Percentiles rank a stretch among this genome's conserved stretches.
These are phyloP conservation scores for Ceratocystis diversiconidia DNA, from an alignment of 2,329 filamentous ascomycete genomes.

Conservation along the genomic window DNA sequence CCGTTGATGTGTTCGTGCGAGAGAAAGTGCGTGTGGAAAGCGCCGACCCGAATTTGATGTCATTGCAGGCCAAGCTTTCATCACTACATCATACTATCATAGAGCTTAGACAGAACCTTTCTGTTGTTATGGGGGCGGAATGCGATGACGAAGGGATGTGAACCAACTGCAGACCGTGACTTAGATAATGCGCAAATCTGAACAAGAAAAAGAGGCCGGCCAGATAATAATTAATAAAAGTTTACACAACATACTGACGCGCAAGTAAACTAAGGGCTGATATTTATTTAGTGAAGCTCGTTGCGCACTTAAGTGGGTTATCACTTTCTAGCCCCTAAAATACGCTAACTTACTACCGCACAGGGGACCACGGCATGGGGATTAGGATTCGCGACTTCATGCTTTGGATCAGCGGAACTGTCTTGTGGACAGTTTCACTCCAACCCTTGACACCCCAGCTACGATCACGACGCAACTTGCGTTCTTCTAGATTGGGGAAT, in stretches of 20 bases:
- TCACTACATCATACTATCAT: conserved; percentile 61
- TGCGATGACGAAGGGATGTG: conserved; percentile 22
- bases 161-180: neutral
- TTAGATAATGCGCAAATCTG: neutral
- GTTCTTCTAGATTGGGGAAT: conserved; percentile 90
- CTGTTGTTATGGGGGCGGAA: conserved; percentile 59
- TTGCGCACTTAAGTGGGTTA: too few relatives aligned
- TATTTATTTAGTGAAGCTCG: too few relatives aligned
- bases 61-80: conserved; percentile 67
- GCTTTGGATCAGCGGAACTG: conserved; percentile 84
- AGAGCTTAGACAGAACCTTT: conserved; percentile 56
- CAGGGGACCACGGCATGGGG: conserved; percentile 92
- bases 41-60: conserved; percentile 74
- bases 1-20: conserved; percentile 60
- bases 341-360: conserved; percentile 40
- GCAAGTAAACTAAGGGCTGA: too few relatives aligned
- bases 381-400: conserved; percentile 94
- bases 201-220: neutral
- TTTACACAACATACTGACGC: too few relatives aligned
- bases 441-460: conserved; percentile 93
- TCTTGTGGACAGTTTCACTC: conserved; percentile 97
- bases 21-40: conserved; percentile 85
- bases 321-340: neutral
- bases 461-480: conserved; percentile 77
- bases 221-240: neutral